Base-by-base conservation (phyloP, 331 rosid genomes). In the Stylosanthes scabra region DNA sequence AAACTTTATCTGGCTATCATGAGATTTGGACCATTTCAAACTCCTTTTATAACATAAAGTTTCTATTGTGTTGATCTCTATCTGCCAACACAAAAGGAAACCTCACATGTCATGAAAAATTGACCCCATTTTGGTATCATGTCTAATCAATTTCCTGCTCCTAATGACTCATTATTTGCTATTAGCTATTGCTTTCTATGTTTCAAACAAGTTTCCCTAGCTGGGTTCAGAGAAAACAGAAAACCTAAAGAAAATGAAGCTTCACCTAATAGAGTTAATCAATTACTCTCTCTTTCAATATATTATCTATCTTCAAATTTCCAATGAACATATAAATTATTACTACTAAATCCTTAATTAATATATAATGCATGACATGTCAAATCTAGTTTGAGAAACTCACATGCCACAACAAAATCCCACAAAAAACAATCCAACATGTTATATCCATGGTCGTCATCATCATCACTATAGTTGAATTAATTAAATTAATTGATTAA, bases 381-480 rank as follows among this genome's bases (percentile, higher is more conserved):
- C 83, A 12, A 46, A 52, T 68, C 56, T 68, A 54, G 44, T 60
- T 52, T 9, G 0, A 66, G 76, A 83, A 50, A 58, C 61, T 28
- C 78, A 74, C 86, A 79, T 45, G 42, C 81, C 86, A 79, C 72
- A 70, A 66, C 57, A 62, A 39, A 46, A 72, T 46, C 68, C 11
- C 59, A 46, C 59, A 41, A 8, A 31, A 31, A 31, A 31, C 25
- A 9, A 41, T 41, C 46, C 46, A 41, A 41, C 9, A 41, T 41
- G 46, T 41, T 41, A 41, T 7, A 41, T 41, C 9, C 46, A 41
- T 41, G 46, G 37, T 31, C 37, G 37, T 31, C 37, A 31, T 31
- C 37, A 41, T 41, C 46, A 46, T 16, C 61, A 27, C 40, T 27
- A 31, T 31, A 57, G 15, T 25, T 31, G 37, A 31, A 31, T 31